These are phyloP conservation scores for Sporothrix protearum DNA, from an alignment of 2,329 filamentous ascomycete species.

Conservation along the genomic window DNA sequence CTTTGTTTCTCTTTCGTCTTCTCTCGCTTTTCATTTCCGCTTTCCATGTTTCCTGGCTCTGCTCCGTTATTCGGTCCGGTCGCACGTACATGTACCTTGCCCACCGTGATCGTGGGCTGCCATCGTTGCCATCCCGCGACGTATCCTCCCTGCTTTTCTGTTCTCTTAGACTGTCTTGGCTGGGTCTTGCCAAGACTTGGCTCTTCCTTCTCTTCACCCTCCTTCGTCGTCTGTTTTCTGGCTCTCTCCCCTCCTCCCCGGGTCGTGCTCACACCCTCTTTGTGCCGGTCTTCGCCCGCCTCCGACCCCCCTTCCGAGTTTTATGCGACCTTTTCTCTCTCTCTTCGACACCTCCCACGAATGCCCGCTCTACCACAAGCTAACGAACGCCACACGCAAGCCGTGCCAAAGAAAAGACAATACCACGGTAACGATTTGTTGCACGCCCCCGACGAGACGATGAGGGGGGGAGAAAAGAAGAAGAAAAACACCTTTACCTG, in stretches of 20 bases:
- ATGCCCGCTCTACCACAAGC: not conserved
- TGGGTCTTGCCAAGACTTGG: slow-evolving; percentile 6
- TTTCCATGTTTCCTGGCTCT: not conserved
- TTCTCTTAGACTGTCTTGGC: slow-evolving; percentile 8
- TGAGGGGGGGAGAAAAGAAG: too few species aligned
- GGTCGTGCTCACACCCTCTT: not conserved
- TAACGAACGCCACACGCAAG: slow-evolving; percentile 10
- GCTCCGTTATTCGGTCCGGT: not conserved
- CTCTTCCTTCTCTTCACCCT: not conserved
- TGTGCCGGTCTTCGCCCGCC: not conserved
- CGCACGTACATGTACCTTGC: not conserved
- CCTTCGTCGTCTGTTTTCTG: not conserved
- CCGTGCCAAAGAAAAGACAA: not conserved
- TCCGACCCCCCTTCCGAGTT: not conserved
- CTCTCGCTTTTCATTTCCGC: not conserved
- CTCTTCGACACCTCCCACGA: not conserved
- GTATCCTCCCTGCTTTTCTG: not conserved
- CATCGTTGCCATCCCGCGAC: not conserved
- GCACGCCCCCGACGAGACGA: not conserved
- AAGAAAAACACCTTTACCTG: not conserved
- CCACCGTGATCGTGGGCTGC: not conserved
- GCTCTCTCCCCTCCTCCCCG: not conserved
- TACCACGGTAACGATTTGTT: not conserved
- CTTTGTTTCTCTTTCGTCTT: not conserved
- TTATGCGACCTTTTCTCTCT: not conserved